phyloP scores from a whole-genome alignment of 345 rosid species.

The Heritiera littoralis region DNA sequence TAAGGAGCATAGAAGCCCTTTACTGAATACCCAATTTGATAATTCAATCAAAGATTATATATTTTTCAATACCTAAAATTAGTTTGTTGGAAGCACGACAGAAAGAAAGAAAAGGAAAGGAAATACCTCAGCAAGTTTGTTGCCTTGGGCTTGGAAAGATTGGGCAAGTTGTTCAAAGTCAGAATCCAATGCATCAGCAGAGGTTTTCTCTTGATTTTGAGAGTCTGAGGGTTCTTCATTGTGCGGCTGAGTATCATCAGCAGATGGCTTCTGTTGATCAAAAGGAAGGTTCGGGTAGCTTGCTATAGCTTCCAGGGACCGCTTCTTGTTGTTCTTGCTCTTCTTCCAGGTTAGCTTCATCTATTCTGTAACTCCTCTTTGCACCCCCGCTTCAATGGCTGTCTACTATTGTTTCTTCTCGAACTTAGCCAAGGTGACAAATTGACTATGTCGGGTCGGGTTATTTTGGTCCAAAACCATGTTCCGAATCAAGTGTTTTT shows the following conservation, averaged over 20 bases:
- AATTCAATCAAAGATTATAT: conserved; percentile 2
- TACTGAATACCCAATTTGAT: background rate
- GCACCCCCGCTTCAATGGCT: background rate
- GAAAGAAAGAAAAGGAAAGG: background rate
- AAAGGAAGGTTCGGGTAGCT: conserved; percentile 62
- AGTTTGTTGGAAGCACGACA: background rate
- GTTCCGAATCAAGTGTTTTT: no score
- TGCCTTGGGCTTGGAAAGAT: conserved; percentile 67
- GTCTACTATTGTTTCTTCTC: background rate
- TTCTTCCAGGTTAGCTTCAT: conserved; percentile 85
- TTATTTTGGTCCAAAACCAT: no score
- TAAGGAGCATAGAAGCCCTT: background rate
- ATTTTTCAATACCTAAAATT: background rate
- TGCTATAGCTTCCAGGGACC: conserved; percentile 48
- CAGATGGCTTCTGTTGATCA: conserved; percentile 33
- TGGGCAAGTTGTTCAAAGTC: conserved; percentile 45
- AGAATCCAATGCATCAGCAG: conserved; percentile 22
- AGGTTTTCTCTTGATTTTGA: background rate
- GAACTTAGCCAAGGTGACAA: background rate
- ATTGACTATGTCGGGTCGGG: no score
- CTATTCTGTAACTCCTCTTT: conserved; percentile 20
- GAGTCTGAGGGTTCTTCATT: background rate
- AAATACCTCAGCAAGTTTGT: conserved; percentile 74
- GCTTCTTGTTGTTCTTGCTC: conserved; percentile 47
- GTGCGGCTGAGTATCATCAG: conserved; percentile 19